phyloP scores from a whole-genome alignment of 345 rosid genomes.

The Salix dunnii region DNA sequence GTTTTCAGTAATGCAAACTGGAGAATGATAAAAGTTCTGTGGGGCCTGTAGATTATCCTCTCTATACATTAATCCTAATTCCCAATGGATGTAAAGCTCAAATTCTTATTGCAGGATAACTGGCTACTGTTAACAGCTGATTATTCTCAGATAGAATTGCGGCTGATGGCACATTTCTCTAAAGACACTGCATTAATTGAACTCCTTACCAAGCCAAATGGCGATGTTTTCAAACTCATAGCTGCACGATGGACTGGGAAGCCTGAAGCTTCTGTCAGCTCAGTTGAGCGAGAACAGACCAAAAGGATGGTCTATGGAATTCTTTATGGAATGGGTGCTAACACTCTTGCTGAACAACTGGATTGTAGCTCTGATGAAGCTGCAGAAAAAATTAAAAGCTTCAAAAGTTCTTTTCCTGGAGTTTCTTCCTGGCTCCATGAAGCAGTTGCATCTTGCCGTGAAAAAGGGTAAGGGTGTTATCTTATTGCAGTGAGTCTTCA shows the following conservation, averaged over 20 bases:
- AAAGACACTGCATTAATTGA: constrained; percentile 69
- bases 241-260: constrained; percentile 87
- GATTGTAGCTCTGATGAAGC: constrained; percentile 83
- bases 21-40: not conserved
- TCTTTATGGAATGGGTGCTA: constrained; percentile 99
- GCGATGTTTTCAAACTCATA: constrained; percentile 89
- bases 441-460: constrained; percentile 62
- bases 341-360: constrained; percentile 77
- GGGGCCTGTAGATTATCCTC: not conserved
- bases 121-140: constrained; percentile 89
- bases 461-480: constrained; percentile 54
- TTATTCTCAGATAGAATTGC: constrained; percentile 96
- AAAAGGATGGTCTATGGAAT: constrained; percentile 93
- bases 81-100: constrained; percentile 1
- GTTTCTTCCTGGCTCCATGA: constrained; percentile 79
- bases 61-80: not conserved
- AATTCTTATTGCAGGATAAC: constrained; percentile 61
- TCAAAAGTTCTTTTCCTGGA: constrained; percentile 78
- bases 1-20: not conserved
- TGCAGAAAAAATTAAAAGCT: constrained; percentile 70
- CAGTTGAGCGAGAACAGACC: constrained; percentile 77
- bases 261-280: constrained; percentile 53
- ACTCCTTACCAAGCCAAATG: constrained; percentile 68
- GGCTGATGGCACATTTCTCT: constrained; percentile 94
- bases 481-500: not conserved